Base-by-base conservation (phyloP, 495 filamentous ascomycete species). In the Parachaetomium inaequale region DNA sequence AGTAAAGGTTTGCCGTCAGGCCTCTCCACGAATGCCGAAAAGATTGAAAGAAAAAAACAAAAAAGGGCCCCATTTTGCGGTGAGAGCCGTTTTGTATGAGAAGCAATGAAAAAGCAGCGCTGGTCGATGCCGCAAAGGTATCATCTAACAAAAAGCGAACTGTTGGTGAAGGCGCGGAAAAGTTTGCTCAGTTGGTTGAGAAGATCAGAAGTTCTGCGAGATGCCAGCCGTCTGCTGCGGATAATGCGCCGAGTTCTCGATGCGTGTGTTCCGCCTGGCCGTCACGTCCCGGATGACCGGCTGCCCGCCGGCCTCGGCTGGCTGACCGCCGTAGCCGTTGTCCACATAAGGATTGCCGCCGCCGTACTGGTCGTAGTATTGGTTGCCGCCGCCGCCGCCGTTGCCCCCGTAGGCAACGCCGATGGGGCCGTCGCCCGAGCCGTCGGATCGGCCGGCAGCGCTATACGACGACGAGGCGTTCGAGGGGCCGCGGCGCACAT, bases 381-480 rank as follows among this genome's bases (percentile, higher is more conserved):
- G 77, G 65, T 28, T 43, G 40, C n/a, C 7, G 14, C 12, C 36
- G 40, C 5, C n/a, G 14, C 21, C 21, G 21, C 21, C 23, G 23
- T 66, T 72, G 49, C 76, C 78, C 7, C 76, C 73, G 63, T 80
- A 82, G 7, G 72, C 76, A 5, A 74, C 75, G 23, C 77, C 76
- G 17, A 76, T 77, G 52, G 71, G 82, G 40, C 81, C 86, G 42
- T 95, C 88, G 7, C 87, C 90, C 10, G 92, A 96, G 7, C 85
- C 86, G 66, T 97, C 93, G 3, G 95, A 97, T 49, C 84, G 83
- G 46, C 87, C 87, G 12, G 83, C 89, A 14, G 86, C 86, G 36
- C 93, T 97, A 73, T 98, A 98, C 11, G 90, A 91, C 1, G 94
- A 98, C 2, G 94, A 98, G 21, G 94, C 94, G 74, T 98, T 98